These are phyloP conservation scores for Pyrenophora seminiperda DNA, from an alignment of 2,329 filamentous ascomycete genomes.

Conservation along the genomic window DNA sequence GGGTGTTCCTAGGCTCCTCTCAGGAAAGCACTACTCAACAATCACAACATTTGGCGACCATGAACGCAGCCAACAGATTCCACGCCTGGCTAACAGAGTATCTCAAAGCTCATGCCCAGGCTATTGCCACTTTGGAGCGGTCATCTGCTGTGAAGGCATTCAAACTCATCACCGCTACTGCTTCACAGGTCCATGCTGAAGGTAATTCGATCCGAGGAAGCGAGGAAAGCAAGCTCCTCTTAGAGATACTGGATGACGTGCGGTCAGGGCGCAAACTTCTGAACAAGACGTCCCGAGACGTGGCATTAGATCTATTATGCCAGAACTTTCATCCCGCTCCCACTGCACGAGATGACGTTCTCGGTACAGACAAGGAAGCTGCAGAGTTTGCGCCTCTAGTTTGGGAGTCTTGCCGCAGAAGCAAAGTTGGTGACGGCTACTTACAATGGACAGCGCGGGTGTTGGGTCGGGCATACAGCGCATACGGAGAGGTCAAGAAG, in stretches of 20 bases:
- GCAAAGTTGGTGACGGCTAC: constrained; percentile 69
- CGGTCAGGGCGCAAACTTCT: constrained; percentile 67
- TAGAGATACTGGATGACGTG: constrained; percentile 80
- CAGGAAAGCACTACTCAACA: constrained; percentile 84
- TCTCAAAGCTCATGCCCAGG: constrained; percentile 59
- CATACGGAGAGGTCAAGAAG: constrained; percentile 69
- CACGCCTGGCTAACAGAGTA: constrained; percentile 78
- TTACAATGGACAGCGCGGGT: constrained; percentile 84
- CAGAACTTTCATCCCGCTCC: constrained; percentile 70
- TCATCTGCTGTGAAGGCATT: constrained; percentile 59
- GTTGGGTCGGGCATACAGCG: constrained; percentile 73
- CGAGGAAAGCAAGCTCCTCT: constrained; percentile 77
- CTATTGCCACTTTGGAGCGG: constrained; percentile 24
- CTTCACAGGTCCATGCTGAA: constrained; percentile 67
- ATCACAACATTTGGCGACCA: constrained; percentile 76
- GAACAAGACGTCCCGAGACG: constrained; percentile 69
- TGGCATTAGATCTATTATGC: constrained; percentile 76
- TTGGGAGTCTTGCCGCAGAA: constrained; percentile 75
- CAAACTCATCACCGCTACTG: constrained; percentile 69
- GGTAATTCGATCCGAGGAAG: constrained; percentile 73
- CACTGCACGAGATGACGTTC: constrained; percentile 66
- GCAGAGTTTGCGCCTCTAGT: constrained; percentile 67
- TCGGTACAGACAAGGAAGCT: constrained; percentile 70
- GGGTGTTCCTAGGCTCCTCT: constrained; percentile 73
- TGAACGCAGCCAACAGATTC: constrained; percentile 76